phyloP scores from a whole-genome alignment of 768 basidiomycete genomes.

The Phlebiopsis flavidoalba region DNA sequence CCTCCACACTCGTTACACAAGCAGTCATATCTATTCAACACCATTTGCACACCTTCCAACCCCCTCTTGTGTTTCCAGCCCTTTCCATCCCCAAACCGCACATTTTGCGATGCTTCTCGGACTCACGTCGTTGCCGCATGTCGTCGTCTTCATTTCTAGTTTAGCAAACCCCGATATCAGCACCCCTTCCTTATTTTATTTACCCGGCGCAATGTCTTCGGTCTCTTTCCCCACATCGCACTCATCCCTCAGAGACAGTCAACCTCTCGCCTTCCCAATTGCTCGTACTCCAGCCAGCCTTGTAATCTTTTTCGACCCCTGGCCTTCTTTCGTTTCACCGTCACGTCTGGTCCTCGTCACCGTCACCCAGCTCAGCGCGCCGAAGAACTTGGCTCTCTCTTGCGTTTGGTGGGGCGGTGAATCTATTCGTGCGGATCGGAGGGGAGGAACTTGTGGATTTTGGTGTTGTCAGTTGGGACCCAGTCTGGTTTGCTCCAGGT shows the following conservation, averaged over 20 bases:
- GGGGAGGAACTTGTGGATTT: not conserved
- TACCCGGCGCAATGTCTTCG: constrained; percentile 4
- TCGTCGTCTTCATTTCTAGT: constrained; percentile 9
- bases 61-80: too few relatives aligned
- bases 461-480: not conserved
- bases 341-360: not conserved
- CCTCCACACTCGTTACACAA: constrained; percentile 1
- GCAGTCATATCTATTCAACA: constrained; percentile 1
- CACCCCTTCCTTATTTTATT: constrained; percentile 7
- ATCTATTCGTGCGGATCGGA: not conserved
- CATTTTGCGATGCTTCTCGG: constrained; percentile 1
- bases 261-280: not conserved
- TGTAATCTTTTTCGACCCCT: not conserved
- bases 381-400: not conserved
- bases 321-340: not conserved
- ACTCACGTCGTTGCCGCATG: constrained; percentile 1
- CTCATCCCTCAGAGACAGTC: not conserved
- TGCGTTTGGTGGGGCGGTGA: not conserved
- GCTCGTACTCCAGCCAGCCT: constrained; percentile 1
- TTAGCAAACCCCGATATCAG: constrained; percentile 9
- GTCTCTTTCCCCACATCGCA: not conserved
- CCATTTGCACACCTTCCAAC: not conserved
- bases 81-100: too few relatives aligned
- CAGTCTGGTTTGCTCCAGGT: constrained; percentile 6
- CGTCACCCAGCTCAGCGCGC: not conserved